Conservation (phyloP, 2,329 filamentous ascomycete genomes). For the Paecilomyces sp. region DNA sequence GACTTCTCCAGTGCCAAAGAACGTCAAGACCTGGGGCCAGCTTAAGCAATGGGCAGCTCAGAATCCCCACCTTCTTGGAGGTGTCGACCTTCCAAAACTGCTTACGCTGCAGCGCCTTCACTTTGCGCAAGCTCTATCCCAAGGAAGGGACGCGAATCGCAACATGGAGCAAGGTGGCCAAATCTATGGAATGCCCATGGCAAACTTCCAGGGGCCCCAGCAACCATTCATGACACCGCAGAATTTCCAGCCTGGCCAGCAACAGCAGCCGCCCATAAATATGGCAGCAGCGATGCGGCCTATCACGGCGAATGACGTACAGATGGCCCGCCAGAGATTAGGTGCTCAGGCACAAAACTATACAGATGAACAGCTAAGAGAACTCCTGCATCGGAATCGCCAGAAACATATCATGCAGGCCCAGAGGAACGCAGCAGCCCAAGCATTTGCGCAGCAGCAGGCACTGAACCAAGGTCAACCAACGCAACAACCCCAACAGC, state of each 20-base stretch:
- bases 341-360: constrained; percentile 25
- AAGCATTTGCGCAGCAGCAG: constrained; percentile 11
- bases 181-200: constrained; percentile 12
- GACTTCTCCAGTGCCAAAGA: constrained; percentile 37
- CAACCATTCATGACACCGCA: constrained; percentile 22
- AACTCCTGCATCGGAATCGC: constrained; percentile 25
- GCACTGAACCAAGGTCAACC: constrained; percentile 6
- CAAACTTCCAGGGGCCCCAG: constrained; percentile 18
- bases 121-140: constrained; percentile 31
- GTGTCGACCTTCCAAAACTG: constrained; percentile 34
- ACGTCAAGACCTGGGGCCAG: constrained; percentile 50
- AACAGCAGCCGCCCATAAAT: constrained; percentile 16
- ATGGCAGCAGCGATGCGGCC: constrained; percentile 24
- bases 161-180: constrained; percentile 18
- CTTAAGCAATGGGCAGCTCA: constrained; percentile 47
- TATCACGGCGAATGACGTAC: constrained; percentile 29
- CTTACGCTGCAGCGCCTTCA: constrained; percentile 37
- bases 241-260: constrained; percentile 20
- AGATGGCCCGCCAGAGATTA: constrained; percentile 27
- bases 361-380: constrained; percentile 37
- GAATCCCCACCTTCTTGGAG: constrained; percentile 38
- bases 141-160: constrained; percentile 18
- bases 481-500: constrained; percentile 16
- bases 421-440: constrained; percentile 20
- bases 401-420: constrained; percentile 28